Evolutionary conservation across 768 basidiomycete genomes (phyloP).

Genomic region (Kwoniella botswanensis): DNA sequence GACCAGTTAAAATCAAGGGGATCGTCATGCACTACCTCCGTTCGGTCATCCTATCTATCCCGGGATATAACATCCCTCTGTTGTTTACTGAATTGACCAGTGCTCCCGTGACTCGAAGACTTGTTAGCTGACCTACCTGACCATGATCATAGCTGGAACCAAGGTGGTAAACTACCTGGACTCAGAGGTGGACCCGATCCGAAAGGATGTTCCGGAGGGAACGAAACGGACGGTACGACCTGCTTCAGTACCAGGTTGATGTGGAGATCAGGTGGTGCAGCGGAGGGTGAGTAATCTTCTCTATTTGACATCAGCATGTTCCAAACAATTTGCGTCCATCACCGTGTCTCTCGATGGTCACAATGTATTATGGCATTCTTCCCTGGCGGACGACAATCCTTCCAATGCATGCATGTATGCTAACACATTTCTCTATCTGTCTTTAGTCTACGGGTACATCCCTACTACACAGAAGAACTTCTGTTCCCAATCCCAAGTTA

Average conservation of each 20-base stretch:
- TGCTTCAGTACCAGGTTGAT: slow-evolving; percentile 87
- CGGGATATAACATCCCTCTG: too few species aligned
- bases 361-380: too few species aligned
- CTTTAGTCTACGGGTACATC: slow-evolving; percentile 78
- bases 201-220: slow-evolving; percentile 54
- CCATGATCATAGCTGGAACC: slow-evolving; percentile 63
- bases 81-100: too few species aligned
- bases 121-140: slow-evolving; percentile 55
- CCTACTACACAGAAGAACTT: slow-evolving; percentile 64
- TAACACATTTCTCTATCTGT: not conserved
- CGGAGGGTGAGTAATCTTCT: slow-evolving; percentile 62
- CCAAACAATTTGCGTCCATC: not conserved
- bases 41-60: too few species aligned
- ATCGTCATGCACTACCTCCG: too few species aligned
- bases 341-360: not conserved
- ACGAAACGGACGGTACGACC: slow-evolving; percentile 63
- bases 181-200: slow-evolving; percentile 63
- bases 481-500: slow-evolving; percentile 63
- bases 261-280: slow-evolving; percentile 67
- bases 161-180: slow-evolving; percentile 84
- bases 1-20: too few species aligned
- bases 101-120: too few species aligned
- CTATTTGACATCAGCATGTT: not conserved
- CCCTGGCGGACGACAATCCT: too few species aligned
- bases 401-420: too few species aligned